These are phyloP conservation scores for Saussurea involucrata DNA, from an alignment of 129 eudicot genomes.

Conservation along the genomic window DNA sequence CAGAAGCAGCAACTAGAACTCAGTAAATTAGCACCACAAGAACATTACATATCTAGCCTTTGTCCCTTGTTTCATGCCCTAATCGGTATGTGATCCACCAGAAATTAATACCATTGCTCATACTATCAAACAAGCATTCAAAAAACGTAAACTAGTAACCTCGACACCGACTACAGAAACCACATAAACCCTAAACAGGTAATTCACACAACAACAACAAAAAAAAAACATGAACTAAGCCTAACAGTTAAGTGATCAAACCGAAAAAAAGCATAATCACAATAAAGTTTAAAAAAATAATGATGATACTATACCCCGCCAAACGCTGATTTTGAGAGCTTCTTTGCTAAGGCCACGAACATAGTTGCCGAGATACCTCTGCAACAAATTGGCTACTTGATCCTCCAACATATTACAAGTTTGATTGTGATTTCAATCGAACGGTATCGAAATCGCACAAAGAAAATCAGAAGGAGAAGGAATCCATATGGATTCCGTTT, in stretches of 20 bases:
- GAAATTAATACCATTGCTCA: conserved; percentile 10
- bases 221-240: background rate
- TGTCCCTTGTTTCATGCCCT: background rate
- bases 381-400: conserved; percentile 89
- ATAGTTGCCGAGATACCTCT: conserved; percentile 95
- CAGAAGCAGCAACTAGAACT: background rate
- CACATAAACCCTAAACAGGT: background rate
- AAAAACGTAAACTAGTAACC: background rate
- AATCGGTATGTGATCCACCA: background rate
- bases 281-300: background rate
- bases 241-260: conserved; percentile 1
- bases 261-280: background rate
- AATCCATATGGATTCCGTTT: conserved; percentile 17
- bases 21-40: background rate
- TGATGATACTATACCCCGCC: conserved; percentile 56
- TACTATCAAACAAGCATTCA: conserved; percentile 7
- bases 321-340: conserved; percentile 97
- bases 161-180: background rate
- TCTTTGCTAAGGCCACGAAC: conserved; percentile 96
- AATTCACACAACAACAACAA: background rate
- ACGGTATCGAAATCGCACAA: background rate
- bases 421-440: background rate
- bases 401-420: conserved; percentile 81
- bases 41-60: background rate
- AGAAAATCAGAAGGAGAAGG: conserved; percentile 1